Base-by-base conservation (phyloP, 352 stramenopile species). In the Plasmopara viticola region DNA sequence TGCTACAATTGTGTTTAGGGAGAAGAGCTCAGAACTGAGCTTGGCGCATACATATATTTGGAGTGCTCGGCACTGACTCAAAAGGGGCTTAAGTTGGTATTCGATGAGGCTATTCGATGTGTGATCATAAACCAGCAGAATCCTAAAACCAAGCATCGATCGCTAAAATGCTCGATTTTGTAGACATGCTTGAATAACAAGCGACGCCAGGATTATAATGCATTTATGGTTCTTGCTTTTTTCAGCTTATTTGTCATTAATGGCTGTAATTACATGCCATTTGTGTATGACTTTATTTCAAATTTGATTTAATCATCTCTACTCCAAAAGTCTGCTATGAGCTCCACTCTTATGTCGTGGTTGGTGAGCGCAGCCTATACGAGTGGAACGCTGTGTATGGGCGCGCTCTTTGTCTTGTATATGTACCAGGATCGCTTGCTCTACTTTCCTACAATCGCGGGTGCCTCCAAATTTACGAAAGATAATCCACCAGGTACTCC, bases 51-150 rank as follows among this genome's bases (percentile, higher is more conserved):
- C 72, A 94, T 86, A 62, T 98, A 97, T 61, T 71, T 97, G 51
- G 92, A 97, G 68, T 97, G 90, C 64, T 97, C 88, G 25, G 92
- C 92, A 14, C 62, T 96, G 45, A 98, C 89, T 15, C 91, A 97
- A 69, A 91, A 96, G 50, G 88, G 87, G 8, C 80, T 98, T 41
- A 98, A 98, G 72, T 74, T 91, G 43, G 90, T 98, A 15, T 97
- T 97, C 48, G 92, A 98, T 58, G 85, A 96, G 46, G 87, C 78
- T 44, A 97, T 98, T 68, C 85, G 87, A 43, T 94, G 86, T 56
- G 87, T 94, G 9, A 73, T 96, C 48, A 77, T 68, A 3, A 83
- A 84, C 55, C 83, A 93, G 55, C 78, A 88, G 60, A 77, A 78
- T 49, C 78, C 78, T 13, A 87, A 86, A 72, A 52, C 58, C 47